Percentiles rank a stretch among this genome's conserved stretches.
Conservation (phyloP, 805 yeast species). For the Lachancea dasiensis region DNA sequence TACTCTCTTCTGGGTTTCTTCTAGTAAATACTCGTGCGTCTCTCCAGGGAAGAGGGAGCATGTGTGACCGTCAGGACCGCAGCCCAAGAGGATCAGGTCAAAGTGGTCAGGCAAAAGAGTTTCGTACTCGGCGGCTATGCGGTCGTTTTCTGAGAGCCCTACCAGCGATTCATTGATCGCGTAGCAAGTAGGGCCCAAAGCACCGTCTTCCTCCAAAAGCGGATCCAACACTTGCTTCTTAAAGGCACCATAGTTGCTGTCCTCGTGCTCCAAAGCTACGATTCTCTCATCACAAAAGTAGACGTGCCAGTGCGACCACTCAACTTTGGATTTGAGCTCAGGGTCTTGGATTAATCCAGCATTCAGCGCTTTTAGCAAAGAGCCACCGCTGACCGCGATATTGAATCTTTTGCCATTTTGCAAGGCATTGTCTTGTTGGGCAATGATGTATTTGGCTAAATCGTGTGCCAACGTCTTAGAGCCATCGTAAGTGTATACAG, state of each 20-base stretch:
- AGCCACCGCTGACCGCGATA: conserved; percentile 88
- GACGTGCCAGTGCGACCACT: conserved; percentile 74
- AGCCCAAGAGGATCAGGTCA: conserved; percentile 75
- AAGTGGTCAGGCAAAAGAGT: conserved; percentile 44
- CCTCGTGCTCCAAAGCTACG: conserved; percentile 75
- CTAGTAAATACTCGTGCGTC: conserved; percentile 48
- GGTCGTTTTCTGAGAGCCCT: conserved; percentile 44
- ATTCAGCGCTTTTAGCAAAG: conserved; percentile 64
- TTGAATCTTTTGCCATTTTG: conserved; percentile 43
- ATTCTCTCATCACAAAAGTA: conserved; percentile 88
- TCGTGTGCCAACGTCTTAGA: conserved; percentile 57
- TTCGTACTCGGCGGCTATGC: conserved; percentile 61
- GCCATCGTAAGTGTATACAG: conserved; percentile 39
- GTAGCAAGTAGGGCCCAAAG: conserved; percentile 49
- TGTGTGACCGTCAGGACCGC: conserved; percentile 96
- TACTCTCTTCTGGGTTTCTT: conserved; percentile 38
- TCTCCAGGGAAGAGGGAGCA: conserved; percentile 83
- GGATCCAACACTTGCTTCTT: conserved; percentile 53
- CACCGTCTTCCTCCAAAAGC: conserved; percentile 35
- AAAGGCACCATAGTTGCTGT: conserved; percentile 82
- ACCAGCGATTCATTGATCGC: conserved; percentile 62
- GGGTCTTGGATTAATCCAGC: conserved; percentile 59
- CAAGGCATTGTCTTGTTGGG: conserved; percentile 57
- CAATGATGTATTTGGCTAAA: conserved; percentile 57
- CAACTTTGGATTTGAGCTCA: conserved; percentile 38